Evolutionary conservation across 495 filamentous ascomycete species (phyloP).

Genomic region (Letharia columbiana): DNA sequence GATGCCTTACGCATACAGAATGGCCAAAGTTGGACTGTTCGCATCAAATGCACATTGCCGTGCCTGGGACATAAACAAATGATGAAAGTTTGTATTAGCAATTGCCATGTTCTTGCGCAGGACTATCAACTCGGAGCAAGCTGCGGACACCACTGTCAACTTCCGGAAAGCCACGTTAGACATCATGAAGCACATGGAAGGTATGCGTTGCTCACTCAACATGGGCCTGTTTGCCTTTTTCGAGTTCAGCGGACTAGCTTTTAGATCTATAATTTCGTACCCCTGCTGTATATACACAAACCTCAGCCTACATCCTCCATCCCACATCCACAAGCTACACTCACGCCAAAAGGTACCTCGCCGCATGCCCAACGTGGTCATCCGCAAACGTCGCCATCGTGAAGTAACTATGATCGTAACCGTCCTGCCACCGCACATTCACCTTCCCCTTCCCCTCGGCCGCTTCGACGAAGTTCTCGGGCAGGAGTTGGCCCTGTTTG

Average conservation of each 20-base stretch:
- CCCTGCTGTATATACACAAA: neutral
- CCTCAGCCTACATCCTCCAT: neutral
- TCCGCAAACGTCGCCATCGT: constrained; percentile 83
- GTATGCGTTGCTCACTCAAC: neutral
- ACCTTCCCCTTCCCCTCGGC: constrained; percentile 64
- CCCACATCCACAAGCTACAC: neutral
- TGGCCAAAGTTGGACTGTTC: neutral
- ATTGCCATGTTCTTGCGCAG: neutral
- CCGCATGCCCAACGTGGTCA: constrained; percentile 86
- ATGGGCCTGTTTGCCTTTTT: neutral
- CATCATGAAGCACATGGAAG: neutral
- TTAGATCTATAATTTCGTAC: neutral
- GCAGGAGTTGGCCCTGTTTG: constrained; percentile 82
- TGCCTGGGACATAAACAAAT: neutral
- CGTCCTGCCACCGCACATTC: constrained; percentile 74
- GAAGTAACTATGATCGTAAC: constrained; percentile 94
- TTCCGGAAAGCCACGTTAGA: neutral
- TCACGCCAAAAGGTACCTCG: constrained; percentile 58
- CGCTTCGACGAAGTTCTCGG: constrained; percentile 82
- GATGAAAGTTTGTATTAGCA: neutral
- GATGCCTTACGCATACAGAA: neutral
- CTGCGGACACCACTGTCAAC: neutral
- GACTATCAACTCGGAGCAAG: neutral
- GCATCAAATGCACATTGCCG: neutral
- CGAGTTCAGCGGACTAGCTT: neutral